Evolutionary conservation across 192 early-diverging fungal genomes (phyloP), one percentile per base, ranked within the genome.

Genomic region (Rhizoclosmatium globosum): DNA sequence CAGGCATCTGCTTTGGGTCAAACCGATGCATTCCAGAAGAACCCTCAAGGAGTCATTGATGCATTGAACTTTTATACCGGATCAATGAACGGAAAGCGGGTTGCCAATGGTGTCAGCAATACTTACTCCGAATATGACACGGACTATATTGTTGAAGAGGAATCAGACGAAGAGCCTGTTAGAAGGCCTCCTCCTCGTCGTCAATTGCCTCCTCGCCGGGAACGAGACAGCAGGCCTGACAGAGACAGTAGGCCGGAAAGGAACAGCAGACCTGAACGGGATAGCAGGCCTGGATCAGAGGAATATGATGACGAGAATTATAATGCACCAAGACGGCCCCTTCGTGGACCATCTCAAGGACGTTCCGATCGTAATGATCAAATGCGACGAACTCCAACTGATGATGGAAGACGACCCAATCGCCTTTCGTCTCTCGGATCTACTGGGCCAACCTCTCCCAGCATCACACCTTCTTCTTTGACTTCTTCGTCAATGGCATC

Each of bases 1-100:
- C 92, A 95, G 80, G 93, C 97, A 68, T 92, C 96, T 60, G 96
- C 96, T 48, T 96, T 98, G 69, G 89, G 94, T 66, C 93, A 95
- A 81, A 90, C 94, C 82, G 94, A 98, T 68, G 70, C 70, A 11
- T 94, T 97, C 85, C 91, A 92, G 73, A 92, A 92, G 39, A 92
- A 98, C 78, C 96, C 95, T 59, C 95, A 97, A 76, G 91, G 82
- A 3, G 78, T 88, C 15, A 64, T 87, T 23, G 87, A 88, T 53
- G 79, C 85, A 15, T 81, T 88, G 41, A 82, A 76, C 21, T 87
- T 87, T 48, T 83, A 80, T 47, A 80, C 82, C 6, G 47, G 39
- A 68, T 68, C 7, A 42, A 9, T 64, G 11, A 41, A 64, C 7
- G 62, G 21, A 41, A 11, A 21, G 21, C 23, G 62, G 21, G 11